phyloP scores from a whole-genome alignment of 305 asterid species.

The Fraxinus nigra region DNA sequence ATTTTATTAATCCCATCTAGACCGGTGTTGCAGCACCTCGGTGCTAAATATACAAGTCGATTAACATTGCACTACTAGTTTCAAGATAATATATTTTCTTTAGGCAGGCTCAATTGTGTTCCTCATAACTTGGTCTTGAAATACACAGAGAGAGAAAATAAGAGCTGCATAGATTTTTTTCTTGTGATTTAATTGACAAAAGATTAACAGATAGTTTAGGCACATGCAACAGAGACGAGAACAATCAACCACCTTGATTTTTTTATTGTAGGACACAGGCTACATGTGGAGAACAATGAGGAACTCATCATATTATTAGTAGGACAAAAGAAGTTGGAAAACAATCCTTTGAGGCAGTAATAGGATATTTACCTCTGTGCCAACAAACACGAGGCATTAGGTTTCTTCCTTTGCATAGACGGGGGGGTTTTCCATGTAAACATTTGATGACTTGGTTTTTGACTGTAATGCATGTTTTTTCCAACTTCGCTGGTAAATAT shows the following conservation, averaged over 20 bases:
- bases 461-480: background rate
- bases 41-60: background rate
- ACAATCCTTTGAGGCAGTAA: background rate
- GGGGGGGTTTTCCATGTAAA: background rate
- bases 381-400: background rate
- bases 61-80: background rate
- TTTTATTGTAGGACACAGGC: background rate
- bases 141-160: background rate
- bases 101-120: background rate
- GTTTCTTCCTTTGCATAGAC: background rate
- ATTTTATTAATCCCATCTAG: background rate
- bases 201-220: background rate
- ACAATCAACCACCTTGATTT: background rate
- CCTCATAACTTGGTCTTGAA: background rate
- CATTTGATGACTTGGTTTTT: background rate
- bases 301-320: background rate
- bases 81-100: background rate
- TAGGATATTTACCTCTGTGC: background rate
- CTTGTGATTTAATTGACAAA: background rate
- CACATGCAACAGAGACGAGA: background rate
- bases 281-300: background rate
- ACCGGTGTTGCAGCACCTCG: background rate
- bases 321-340: background rate
- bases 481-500: background rate
- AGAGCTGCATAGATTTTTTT: background rate